Base-by-base conservation (phyloP, 768 basidiomycete genomes). In the Pulveroboletus sp. region DNA sequence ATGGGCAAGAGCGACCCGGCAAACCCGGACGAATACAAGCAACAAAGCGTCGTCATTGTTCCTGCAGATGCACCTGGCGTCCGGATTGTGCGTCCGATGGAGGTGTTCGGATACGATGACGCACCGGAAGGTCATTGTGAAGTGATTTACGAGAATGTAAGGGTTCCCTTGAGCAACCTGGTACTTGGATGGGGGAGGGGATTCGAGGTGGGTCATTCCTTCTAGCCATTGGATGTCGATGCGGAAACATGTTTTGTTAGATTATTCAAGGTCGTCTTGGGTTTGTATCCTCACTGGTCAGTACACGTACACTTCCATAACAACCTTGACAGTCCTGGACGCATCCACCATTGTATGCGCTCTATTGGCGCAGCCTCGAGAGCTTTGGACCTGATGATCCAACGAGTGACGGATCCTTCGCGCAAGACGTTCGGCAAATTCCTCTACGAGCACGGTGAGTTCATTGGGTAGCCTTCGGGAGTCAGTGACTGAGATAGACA, bases 91-190 rank as follows among this genome's bases (percentile, higher is more conserved):
- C 82, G 96, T n/a, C 87, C 91, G 10, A 92, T 98, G 90, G 76
- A 80, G 39, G 92, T 97, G 36, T 87, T 96, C 58, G 93, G 93
- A 7, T 95, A 92, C 60, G 92, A 94, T 60, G 93, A 94, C 65
- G 93, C 94, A 6, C 92, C 93, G 0, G 93, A 96, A 66, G 96
- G 96, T 0, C 96, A 99, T 63, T 96, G 86, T 61, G 96, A 99
- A 71, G 79, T 99, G 47, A 80, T 89, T 53, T 99, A 98, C 57
- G 86, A 93, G 21, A 90, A 96, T 64, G 96, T 98, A 26, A 83
- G 90, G 31, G 86, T 99, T 15, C 93, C 93, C 8, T 67, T 89
- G 51, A 71, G 72, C 47, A 93, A 93, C 65, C 66, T 97, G 43
- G 79, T 99, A 13, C 78, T 89, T 21, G 95, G 95, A 5, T 94